Conservation (phyloP, 2,329 filamentous ascomycete genomes). For the Fusarium penzigii region DNA sequence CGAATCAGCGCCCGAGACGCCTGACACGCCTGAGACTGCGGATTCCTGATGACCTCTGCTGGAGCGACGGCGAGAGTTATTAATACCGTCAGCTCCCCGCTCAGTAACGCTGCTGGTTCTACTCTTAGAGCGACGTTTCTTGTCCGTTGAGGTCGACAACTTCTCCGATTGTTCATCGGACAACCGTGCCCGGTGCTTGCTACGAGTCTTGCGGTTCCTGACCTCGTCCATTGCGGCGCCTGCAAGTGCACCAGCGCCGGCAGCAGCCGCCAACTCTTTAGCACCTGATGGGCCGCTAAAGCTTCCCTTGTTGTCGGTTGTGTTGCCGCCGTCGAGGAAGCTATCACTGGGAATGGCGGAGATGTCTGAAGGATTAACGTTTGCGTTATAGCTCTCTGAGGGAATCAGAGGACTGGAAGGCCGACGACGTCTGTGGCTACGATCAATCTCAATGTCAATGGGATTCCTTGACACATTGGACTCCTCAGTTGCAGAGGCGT, state of each 20-base stretch:
- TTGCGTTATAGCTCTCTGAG: conserved; percentile 55
- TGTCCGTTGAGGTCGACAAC: conserved; percentile 38
- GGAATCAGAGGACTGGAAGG: conserved; percentile 69
- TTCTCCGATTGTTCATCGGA: conserved; percentile 47
- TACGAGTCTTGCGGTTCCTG: conserved; percentile 47
- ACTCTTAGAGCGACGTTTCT: conserved; percentile 49
- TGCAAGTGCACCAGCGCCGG: conserved; percentile 35
- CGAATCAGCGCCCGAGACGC: conserved; percentile 54
- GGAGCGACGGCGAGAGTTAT: conserved; percentile 50
- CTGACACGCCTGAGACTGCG: conserved; percentile 48
- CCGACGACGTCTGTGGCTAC: conserved; percentile 56
- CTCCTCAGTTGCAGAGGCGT: conserved; percentile 76
- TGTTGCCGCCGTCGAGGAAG: conserved; percentile 59
- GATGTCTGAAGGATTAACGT: conserved; percentile 76
- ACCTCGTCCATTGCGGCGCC: conserved; percentile 44
- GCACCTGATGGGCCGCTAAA: conserved; percentile 44
- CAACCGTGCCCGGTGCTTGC: conserved; percentile 44
- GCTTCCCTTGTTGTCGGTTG: conserved; percentile 41
- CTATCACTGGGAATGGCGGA: conserved; percentile 70
- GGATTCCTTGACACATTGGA: conserved; percentile 76
- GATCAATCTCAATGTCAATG: conserved; percentile 86
- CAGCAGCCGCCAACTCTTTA: conserved; percentile 40
- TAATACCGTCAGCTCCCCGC: conserved; percentile 47
- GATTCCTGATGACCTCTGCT: conserved; percentile 56
- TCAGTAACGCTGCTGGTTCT: conserved; percentile 52